Evolutionary conservation across 192 early-diverging fungal genomes (phyloP), one percentile per base, ranked within the genome.

Genomic region (Spizellomyces sp.): DNA sequence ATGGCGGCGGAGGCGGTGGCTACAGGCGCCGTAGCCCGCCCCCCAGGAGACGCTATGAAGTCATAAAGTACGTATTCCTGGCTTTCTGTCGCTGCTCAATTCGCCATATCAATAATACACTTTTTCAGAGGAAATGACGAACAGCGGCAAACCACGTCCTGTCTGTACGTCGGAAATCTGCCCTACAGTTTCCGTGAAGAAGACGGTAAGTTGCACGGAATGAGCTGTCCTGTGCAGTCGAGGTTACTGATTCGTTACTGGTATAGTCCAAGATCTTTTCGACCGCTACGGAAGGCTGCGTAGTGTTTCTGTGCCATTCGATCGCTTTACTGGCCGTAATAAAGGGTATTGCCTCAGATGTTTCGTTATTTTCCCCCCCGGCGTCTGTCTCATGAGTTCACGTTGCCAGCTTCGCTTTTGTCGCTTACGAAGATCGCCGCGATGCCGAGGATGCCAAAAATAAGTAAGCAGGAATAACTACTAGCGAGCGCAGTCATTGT

Each of bases 161-260:
- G 87, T 10, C 69, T 93, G 15, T 93, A 86, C 64, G 85, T 90
- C 42, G 91, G 91, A 63, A 93, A 92, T 64, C 80, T 93, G 64
- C 91, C 91, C 9, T 93, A 93, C 66, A 79, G 76, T 55, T 92
- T 86, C 67, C 81, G 77, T 43, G 91, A 93, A 58, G 78, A 77
- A 17, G 91, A 93, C 70, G 74, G 79, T 80, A 64, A 17, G 69
- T 45, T 15, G 4, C 17, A 8, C 0, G 5, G 15, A 3, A 41
- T 14, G 58, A 62, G 19, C 22, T 42, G 50, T 5, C 42, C 15
- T 57, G 14, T 54, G 8, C 10, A 36, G 2, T 42, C 44, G 61
- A 9, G 44, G 10, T 10, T 44, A 64, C 17, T 10, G 48, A 9
- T 10, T 52, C 14, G 27, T 61, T 17, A 14, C 36, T 36, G 0